phyloP scores from a whole-genome alignment of 1,284 basidiomycete genomes.

The Fomitopsis schrenkii region DNA sequence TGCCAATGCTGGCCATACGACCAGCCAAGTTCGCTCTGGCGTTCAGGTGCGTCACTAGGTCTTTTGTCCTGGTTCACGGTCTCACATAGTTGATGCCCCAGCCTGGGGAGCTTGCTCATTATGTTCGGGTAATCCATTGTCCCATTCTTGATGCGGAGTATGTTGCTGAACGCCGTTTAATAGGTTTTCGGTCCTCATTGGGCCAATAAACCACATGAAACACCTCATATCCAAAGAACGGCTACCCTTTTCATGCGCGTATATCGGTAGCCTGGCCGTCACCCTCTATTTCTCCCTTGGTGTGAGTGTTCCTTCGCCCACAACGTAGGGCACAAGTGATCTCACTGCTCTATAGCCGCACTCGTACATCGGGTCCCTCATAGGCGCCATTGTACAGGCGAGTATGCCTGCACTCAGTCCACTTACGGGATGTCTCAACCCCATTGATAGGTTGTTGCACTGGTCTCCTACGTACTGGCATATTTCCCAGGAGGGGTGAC shows the following conservation, averaged over 20 bases:
- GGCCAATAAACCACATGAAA: constrained; percentile 84
- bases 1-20: constrained; percentile 80
- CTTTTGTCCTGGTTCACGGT: background rate
- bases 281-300: constrained; percentile 90
- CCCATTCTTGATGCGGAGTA: background rate
- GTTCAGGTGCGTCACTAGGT: constrained; percentile 57
- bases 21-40: constrained; percentile 88
- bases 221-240: constrained; percentile 84
- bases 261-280: constrained; percentile 76
- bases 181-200: constrained; percentile 83
- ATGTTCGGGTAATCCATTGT: constrained; percentile 75
- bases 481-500: constrained; percentile 88
- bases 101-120: constrained; percentile 78
- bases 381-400: constrained; percentile 74
- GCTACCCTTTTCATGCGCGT: constrained; percentile 83
- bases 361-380: constrained; percentile 80
- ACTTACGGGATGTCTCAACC: background rate
- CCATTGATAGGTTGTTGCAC: constrained; percentile 59
- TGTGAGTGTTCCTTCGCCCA: constrained; percentile 40
- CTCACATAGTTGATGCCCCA: constrained; percentile 23
- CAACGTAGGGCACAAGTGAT: background rate
- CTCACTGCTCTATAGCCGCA: constrained; percentile 45
- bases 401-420: constrained; percentile 2
- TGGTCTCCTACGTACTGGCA: constrained; percentile 83
- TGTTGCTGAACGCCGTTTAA: background rate